Evolutionary conservation across 495 filamentous ascomycete genomes (phyloP).

Genomic region (Penicillium dipodomyicola): DNA sequence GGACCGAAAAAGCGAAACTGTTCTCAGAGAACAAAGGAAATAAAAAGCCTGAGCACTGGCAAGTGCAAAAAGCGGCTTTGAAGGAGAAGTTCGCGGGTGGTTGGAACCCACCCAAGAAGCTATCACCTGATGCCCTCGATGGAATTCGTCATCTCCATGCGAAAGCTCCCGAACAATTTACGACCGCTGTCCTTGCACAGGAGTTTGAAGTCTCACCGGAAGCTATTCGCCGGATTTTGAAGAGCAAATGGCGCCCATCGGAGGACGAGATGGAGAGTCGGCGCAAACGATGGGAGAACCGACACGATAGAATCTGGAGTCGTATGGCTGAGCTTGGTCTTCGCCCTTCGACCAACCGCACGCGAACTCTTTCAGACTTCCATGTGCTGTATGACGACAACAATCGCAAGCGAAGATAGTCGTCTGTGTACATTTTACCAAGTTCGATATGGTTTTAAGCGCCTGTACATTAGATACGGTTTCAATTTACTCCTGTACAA

Average conservation of each 20-base stretch:
- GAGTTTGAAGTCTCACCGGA: constrained; percentile 85
- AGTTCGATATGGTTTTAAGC: not conserved
- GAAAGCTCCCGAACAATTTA: constrained; percentile 71
- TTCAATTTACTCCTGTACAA: not conserved
- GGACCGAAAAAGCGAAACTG: constrained; percentile 11
- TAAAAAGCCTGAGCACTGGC: constrained; percentile 59
- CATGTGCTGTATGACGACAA: constrained; percentile 30
- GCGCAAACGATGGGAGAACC: constrained; percentile 69
- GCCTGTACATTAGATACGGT: constrained; percentile 2
- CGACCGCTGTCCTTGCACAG: constrained; percentile 67
- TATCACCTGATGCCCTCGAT: constrained; percentile 87
- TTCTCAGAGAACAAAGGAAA: constrained; percentile 25
- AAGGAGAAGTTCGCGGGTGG: constrained; percentile 69
- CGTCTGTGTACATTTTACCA: not conserved
- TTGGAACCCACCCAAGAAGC: constrained; percentile 78
- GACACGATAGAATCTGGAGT: constrained; percentile 75
- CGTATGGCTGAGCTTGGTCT: constrained; percentile 72
- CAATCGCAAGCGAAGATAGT: not conserved
- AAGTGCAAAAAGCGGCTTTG: constrained; percentile 65
- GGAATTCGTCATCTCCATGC: constrained; percentile 78
- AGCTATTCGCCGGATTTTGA: constrained; percentile 80
- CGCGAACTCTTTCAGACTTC: constrained; percentile 25
- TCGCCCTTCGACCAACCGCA: constrained; percentile 38
- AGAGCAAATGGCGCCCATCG: constrained; percentile 74
- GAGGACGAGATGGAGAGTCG: constrained; percentile 60